Evolutionary conservation across 768 basidiomycete genomes (phyloP), one percentile per base, ranked within the genome.

Genomic region (Amanita jacksonii): DNA sequence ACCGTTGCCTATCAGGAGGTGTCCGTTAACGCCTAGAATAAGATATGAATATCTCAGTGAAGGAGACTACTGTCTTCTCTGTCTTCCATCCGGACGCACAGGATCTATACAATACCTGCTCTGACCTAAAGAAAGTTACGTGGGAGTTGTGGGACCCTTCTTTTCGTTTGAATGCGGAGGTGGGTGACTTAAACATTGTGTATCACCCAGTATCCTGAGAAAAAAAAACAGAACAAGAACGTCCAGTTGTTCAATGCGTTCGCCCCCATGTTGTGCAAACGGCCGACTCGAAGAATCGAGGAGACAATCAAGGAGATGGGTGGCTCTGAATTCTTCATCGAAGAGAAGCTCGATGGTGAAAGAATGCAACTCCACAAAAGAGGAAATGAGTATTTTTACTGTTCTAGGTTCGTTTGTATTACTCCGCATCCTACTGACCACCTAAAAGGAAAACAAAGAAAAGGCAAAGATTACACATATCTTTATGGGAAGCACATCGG

Each of bases 281-380:
- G 94, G 5, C 84, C 90, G 1, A 85, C 80, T 0, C 76, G 73
- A 50, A 85, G 76, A 49, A 76, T 94, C 19, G 84, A 85, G 52
- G 84, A 88, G 20, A 79, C 90, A 0, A 79, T 94, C 38, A 85
- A 81, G 52, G 76, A 83, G 46, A 93, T 99, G 82, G 76, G 75
- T 15, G 77, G 78, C 7, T 60, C 68, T 5, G 74, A 79, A 33
- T 99, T 99, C 56, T 66, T 90, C 49, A 85, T 99, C 28, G 96
- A 99, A 59, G 96, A 99, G 65, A 99, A 98, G 58, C 72, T 98
- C 2, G 96, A 99, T 53, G 96, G 96, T 2, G 96, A 99, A 60
- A 69, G 96, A 25, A 91, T 99, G 64, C 96, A 98, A 59, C 52
- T 99, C 45, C 96, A 99, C 56, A 97, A 88, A 60, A 73, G 85